Conservation (phyloP, 768 basidiomycete species). For the Saitozyma sp. region DNA sequence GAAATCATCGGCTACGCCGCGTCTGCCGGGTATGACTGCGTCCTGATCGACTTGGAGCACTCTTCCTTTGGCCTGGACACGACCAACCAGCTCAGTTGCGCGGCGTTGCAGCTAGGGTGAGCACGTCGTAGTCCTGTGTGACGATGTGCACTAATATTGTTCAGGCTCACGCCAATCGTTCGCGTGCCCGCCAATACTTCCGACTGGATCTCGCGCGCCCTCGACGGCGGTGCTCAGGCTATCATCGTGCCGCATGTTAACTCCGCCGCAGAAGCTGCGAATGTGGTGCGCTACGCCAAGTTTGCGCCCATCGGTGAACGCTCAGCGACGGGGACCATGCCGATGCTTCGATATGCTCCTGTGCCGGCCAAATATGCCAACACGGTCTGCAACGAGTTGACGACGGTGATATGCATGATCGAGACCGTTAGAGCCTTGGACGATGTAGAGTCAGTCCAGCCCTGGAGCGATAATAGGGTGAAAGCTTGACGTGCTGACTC, state of each 20-base stretch:
- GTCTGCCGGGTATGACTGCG: slow-evolving; percentile 30
- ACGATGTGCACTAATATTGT: neutral
- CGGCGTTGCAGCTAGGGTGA: slow-evolving; percentile 30
- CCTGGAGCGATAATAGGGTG: neutral
- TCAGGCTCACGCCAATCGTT: slow-evolving; percentile 34
- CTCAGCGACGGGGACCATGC: slow-evolving; percentile 30
- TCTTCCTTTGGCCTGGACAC: slow-evolving; percentile 32
- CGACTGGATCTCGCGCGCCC: slow-evolving; percentile 41
- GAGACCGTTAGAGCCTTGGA: slow-evolving; percentile 31
- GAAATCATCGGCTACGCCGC: slow-evolving; percentile 33
- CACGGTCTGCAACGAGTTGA: slow-evolving; percentile 24
- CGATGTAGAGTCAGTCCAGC: slow-evolving; percentile 25
- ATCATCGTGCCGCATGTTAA: slow-evolving; percentile 45
- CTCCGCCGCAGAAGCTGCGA: slow-evolving; percentile 29
- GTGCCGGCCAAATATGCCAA: slow-evolving; percentile 28
- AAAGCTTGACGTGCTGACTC: neutral
- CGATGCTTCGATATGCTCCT: slow-evolving; percentile 28
- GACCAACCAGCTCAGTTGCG: slow-evolving; percentile 23
- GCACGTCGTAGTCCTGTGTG: slow-evolving; percentile 1
- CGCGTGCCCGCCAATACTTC: slow-evolving; percentile 40
- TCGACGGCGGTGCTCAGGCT: slow-evolving; percentile 42
- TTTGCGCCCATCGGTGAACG: slow-evolving; percentile 37
- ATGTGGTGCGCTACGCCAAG: slow-evolving; percentile 29
- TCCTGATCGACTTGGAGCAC: slow-evolving; percentile 44
- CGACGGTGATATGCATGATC: slow-evolving; percentile 36